A percentile compares a stretch with the other conserved stretches of the same genome.
Evolutionary conservation across 2,329 filamentous ascomycete genomes (phyloP).

Genomic region (Ophiobolus disseminans): DNA sequence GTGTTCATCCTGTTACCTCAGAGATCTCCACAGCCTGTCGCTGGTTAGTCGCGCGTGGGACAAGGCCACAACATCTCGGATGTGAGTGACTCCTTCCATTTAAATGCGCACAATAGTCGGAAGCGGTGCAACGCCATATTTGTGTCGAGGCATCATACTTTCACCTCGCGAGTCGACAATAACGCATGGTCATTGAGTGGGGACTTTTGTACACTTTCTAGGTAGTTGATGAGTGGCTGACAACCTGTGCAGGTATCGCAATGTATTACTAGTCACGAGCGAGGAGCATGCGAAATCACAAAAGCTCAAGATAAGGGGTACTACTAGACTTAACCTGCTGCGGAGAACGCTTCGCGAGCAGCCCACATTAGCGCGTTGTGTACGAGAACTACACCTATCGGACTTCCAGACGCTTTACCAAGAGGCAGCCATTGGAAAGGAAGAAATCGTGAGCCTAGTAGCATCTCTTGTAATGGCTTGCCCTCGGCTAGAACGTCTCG

Average conservation of each 20-base stretch:
- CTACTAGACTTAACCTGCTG: conserved; percentile 61
- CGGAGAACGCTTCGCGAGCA: conserved; percentile 62
- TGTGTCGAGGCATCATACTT: too few relatives aligned
- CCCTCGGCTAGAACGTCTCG: conserved; percentile 62
- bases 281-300: conserved; percentile 42
- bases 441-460: conserved; percentile 60
- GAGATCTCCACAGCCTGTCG: conserved; percentile 61
- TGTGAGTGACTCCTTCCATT: too few relatives aligned
- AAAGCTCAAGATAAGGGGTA: conserved; percentile 55
- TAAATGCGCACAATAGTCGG: too few relatives aligned
- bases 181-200: too few relatives aligned
- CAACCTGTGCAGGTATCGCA: conserved; percentile 54
- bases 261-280: conserved; percentile 57
- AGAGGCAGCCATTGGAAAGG: conserved; percentile 51
- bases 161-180: too few relatives aligned
- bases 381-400: conserved; percentile 61
- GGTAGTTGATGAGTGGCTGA: too few relatives aligned
- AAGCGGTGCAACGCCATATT: too few relatives aligned
- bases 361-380: conserved; percentile 58
- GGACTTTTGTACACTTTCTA: too few relatives aligned
- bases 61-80: conserved; percentile 56
- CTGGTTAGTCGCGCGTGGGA: conserved; percentile 65
- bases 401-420: conserved; percentile 54
- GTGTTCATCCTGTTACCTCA: conserved; percentile 62
- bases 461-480: conserved; percentile 66